Base-by-base conservation (phyloP, 139 green algal genomes). In the Zygnema cylindricum region DNA sequence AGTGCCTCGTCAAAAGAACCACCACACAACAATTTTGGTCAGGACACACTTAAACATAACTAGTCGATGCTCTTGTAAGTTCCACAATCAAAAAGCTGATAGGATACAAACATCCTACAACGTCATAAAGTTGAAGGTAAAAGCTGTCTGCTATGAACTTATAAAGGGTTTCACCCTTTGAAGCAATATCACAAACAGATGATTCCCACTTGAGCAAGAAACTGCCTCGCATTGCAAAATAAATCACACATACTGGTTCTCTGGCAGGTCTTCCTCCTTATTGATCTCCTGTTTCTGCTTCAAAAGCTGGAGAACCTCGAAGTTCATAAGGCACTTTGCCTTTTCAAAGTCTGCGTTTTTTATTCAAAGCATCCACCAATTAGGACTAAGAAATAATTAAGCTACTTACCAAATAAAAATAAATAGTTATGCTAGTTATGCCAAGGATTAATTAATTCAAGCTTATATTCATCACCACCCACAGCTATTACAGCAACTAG, bases 251-350 rank as follows among this genome's bases (percentile, higher is more conserved):
- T 79, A 43, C 35, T 49, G 77, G 49, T 85, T 54, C 11, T 85
- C 77, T 41, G 42, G 33, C 77, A 39, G 7, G 3, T 82, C 33
- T 25, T 3, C 82, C 7, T 85, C 77, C 35, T 85, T 43, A 11
- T 11, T 43, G 54, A 39, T 75, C 35, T 85, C 78, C 30, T 78
- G 43, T 38, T 90, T 90, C 54, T 88, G 55, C 32, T 89, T 71
- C 81, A 90, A 71, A 41, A 90, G 85, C 39, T 69, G 33, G 25
- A 69, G 76, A 32, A 90, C 85, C 63, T 90, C 85, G 0, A 78
- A 77, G 77, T 90, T 90, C 85, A 90, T 90, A 1, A 90, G 36
- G 23, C 85, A 90, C 21, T 88, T 88, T 22, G 85, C 85, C 41
- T 71, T 69, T 22, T 16, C 55, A 43, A 90, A 90, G 38, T 90